Conservation (phyloP, 2,329 filamentous ascomycete genomes). For the Cercospora citrullina region DNA sequence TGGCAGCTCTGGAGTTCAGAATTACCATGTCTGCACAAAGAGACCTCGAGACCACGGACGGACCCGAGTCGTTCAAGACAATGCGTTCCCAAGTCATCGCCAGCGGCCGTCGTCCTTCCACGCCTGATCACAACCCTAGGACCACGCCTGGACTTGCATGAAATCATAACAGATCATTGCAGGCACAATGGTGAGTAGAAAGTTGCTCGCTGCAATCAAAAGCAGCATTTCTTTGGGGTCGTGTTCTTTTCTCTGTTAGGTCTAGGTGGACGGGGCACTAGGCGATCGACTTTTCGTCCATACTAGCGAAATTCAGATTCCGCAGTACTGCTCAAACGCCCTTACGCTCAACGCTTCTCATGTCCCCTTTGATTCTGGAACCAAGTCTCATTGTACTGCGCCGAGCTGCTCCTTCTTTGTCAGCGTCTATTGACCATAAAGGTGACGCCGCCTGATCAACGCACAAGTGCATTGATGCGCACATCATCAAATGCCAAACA, state of each 20-base stretch:
- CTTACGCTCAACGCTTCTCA: background rate
- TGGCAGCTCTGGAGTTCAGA: background rate
- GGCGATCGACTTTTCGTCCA: background rate
- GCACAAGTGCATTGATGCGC: background rate
- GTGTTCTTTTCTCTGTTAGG: background rate
- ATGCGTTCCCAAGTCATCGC: background rate
- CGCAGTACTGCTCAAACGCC: background rate
- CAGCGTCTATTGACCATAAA: background rate
- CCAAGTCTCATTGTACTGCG: background rate
- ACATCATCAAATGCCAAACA: background rate
- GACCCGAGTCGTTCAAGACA: background rate
- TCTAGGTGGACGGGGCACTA: background rate
- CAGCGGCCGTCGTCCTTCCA: background rate
- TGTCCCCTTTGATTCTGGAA: background rate
- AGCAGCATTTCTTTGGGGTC: conserved; percentile 11
- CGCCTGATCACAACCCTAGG: background rate
- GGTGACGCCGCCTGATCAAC: background rate
- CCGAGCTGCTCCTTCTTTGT: background rate
- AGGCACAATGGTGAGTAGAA: background rate
- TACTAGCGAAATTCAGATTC: background rate
- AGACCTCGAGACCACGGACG: background rate
- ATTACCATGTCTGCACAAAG: background rate
- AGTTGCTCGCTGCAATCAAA: conserved; percentile 20
- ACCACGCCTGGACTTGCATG: conserved; percentile 3
- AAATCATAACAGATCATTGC: conserved; percentile 16